Evolutionary conservation across 2,329 filamentous ascomycete genomes (phyloP).

Genomic region (Colletotrichum sp.): DNA sequence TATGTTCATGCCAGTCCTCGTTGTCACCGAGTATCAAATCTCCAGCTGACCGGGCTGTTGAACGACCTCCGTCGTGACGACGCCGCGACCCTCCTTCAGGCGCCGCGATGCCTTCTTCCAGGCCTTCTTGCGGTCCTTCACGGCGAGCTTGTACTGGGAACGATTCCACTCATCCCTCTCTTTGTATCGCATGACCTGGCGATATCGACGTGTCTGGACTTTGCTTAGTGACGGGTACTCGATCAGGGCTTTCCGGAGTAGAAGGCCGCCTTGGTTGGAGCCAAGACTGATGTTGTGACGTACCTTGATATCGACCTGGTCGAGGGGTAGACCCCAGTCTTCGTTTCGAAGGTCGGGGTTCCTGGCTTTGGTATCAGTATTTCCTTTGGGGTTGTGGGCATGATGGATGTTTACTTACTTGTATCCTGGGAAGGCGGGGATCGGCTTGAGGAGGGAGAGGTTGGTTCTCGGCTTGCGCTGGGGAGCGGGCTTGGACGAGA

Average conservation of each 20-base stretch:
- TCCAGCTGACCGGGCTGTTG: neutral
- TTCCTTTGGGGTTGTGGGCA: neutral
- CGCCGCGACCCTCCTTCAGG: neutral
- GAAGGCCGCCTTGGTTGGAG: no score
- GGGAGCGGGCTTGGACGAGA: rapidly evolving
- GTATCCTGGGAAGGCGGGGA: neutral
- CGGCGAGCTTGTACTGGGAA: neutral
- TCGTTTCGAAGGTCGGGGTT: neutral
- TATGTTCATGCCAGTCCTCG: neutral
- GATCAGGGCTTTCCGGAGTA: no score
- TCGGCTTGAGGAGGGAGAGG: neutral
- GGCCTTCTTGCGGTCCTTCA: neutral
- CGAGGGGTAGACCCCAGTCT: rapidly evolving
- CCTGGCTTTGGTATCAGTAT: neutral
- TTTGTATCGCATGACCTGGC: neutral
- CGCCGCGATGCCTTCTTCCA: neutral
- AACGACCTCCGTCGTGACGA: neutral
- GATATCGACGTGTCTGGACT: neutral
- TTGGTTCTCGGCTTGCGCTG: neutral
- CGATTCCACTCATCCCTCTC: neutral
- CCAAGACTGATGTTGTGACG: no score
- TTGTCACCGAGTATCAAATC: neutral
- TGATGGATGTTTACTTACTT: neutral
- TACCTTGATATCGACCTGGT: neutral
- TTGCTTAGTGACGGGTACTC: no score